Evolutionary conservation across 1,284 basidiomycete genomes (phyloP).

Genomic region (Rugosomyces carneus): DNA sequence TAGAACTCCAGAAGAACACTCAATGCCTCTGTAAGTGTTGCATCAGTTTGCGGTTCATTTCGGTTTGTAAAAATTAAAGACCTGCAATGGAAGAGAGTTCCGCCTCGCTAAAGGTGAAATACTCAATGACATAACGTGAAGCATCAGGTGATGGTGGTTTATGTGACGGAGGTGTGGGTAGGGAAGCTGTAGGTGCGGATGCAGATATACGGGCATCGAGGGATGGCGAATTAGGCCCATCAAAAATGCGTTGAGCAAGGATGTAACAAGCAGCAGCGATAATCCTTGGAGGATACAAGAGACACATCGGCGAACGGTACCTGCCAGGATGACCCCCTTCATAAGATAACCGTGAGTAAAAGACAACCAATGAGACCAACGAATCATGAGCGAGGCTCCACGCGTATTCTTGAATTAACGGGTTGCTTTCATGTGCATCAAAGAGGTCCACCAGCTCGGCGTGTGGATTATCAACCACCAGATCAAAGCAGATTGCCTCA

Average conservation of each 20-base stretch:
- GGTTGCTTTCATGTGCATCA: slow-evolving; percentile 42
- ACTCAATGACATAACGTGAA: slow-evolving; percentile 58
- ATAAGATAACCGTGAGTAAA: slow-evolving; percentile 6
- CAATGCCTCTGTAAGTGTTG: slow-evolving; percentile 44
- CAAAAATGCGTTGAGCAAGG: slow-evolving; percentile 61
- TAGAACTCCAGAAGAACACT: slow-evolving; percentile 70
- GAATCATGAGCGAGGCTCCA: slow-evolving; percentile 84
- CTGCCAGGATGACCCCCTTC: slow-evolving; percentile 29
- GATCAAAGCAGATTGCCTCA: slow-evolving; percentile 89
- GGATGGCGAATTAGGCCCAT: slow-evolving; percentile 66
- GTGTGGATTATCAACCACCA: slow-evolving; percentile 80
- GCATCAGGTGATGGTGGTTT: slow-evolving; percentile 66
- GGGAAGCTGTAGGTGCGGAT: slow-evolving; percentile 53
- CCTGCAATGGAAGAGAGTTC: slow-evolving; percentile 58
- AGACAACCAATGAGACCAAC: slow-evolving; percentile 39
- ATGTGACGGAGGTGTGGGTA: slow-evolving; percentile 70
- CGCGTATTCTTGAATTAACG: slow-evolving; percentile 59
- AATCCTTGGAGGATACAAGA: slow-evolving; percentile 60
- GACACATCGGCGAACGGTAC: slow-evolving; percentile 69
- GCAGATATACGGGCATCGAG: slow-evolving; percentile 64
- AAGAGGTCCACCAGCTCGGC: slow-evolving; percentile 66
- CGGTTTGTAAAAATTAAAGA: slow-evolving; percentile 23
- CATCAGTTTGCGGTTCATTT: slow-evolving; percentile 9
- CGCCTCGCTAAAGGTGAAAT: slow-evolving; percentile 53
- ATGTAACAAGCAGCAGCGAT: slow-evolving; percentile 71